Evolutionary conservation across 305 asterid genomes (phyloP).

Genomic region (Ajuga reptans): DNA sequence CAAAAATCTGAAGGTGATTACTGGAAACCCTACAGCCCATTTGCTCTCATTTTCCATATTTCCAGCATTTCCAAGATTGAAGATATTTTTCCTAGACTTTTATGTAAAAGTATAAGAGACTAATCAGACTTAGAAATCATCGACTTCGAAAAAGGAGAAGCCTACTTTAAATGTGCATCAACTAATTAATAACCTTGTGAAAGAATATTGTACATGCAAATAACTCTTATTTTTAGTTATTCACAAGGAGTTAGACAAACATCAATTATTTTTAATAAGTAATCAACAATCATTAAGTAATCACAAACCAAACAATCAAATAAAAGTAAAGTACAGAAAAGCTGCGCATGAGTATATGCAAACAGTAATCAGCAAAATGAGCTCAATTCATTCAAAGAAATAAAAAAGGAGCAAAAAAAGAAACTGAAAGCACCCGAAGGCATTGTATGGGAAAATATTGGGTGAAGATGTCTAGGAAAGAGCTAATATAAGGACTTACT

Average conservation of each 20-base stretch:
- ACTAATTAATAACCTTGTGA: background rate
- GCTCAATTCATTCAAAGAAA: background rate
- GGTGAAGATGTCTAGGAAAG: slow-evolving; percentile 10
- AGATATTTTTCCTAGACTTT: background rate
- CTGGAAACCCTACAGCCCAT: background rate
- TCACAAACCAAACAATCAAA: background rate
- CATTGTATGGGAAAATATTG: background rate
- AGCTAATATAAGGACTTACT: slow-evolving; percentile 34
- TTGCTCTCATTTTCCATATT: background rate
- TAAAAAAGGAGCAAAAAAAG: background rate
- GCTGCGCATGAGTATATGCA: background rate
- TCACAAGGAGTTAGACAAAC: background rate
- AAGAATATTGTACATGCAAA: background rate
- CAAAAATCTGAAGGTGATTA: background rate
- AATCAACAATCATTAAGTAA: background rate
- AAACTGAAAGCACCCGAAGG: background rate
- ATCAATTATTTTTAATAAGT: background rate
- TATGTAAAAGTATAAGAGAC: background rate
- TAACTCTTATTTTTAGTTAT: background rate
- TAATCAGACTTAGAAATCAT: too few species aligned
- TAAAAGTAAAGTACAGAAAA: background rate
- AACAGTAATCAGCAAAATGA: slow-evolving; percentile 1
- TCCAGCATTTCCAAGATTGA: background rate
- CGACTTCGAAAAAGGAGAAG: too few species aligned
- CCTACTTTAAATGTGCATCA: background rate